These are phyloP conservation scores for Gossypium schwendimanii DNA, from an alignment of 441 rosid species.

Conservation along the genomic window DNA sequence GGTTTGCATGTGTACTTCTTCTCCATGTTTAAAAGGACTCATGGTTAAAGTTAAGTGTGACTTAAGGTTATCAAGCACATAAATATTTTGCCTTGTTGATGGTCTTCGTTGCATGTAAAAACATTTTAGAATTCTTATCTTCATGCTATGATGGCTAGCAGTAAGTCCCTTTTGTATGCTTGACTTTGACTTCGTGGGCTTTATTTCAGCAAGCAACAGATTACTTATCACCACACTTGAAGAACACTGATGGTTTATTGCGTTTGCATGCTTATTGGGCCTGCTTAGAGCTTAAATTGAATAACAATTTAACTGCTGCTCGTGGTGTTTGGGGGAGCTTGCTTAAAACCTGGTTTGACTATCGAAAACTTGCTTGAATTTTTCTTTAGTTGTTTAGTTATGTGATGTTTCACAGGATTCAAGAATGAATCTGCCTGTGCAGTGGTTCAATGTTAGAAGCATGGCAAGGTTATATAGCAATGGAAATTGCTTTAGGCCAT, in stretches of 20 bases:
- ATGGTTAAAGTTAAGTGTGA: not conserved
- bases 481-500: constrained; percentile 73
- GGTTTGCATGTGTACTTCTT: constrained; percentile 34
- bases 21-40: not conserved
- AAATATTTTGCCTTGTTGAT: not conserved
- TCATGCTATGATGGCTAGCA: not conserved
- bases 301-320: constrained; percentile 62
- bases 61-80: constrained; percentile 12
- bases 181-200: constrained; percentile 20
- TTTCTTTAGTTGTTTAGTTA: not conserved
- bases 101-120: not conserved
- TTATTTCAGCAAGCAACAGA: constrained; percentile 73
- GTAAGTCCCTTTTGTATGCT: not conserved
- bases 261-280: constrained; percentile 80
- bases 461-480: constrained; percentile 73
- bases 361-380: not conserved
- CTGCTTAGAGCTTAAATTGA: constrained; percentile 59
- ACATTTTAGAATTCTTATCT: not conserved
- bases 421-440: constrained; percentile 15
- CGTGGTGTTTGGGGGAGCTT: constrained; percentile 85
- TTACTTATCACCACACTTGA: constrained; percentile 69
- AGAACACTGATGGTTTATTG: constrained; percentile 49
- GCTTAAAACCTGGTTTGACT: constrained; percentile 66
- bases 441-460: constrained; percentile 88
- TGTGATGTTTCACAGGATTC: not conserved